Evolutionary conservation across 306 rosid genomes (phyloP), one percentile per base, ranked within the genome.

Genomic region (Prunus fruticosa): DNA sequence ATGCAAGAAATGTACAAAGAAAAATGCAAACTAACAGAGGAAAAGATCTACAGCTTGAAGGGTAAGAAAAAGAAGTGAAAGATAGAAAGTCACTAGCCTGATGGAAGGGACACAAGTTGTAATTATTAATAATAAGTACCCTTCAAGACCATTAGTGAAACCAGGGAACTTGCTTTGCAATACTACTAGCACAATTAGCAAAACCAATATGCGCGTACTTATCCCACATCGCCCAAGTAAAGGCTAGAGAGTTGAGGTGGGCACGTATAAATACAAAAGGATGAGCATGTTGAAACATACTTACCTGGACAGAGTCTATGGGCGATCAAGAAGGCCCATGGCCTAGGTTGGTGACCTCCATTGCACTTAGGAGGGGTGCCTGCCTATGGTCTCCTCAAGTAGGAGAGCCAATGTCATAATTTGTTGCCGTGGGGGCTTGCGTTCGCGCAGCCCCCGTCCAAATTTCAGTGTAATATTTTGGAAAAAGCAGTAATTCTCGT

Each of bases 401-500:
- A 67, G 85, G 71, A 79, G 90, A 86, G 57, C 81, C 88, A 77
- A 84, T 85, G 81, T 91, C 88, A 82, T 84, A 76, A 87, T 91
- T 87, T 91, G 82, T 89, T 63, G 67, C 13, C 11, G 79, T 9
- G 79, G 89, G 84, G 87, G 87, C 90, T 73, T 84, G 91, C 85
- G 89, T 87, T 62, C 79, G 91, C 83, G 90, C 90, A 67, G 89
- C 88, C 89, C 83, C 84, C 76, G 13, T 61, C 80, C 18, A 71
- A 75, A 16, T 32, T 3, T 0, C 2, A n/a, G 25, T 1, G 0
- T 8, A 27, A 7, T 2, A 16, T 20, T 47, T 62, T 0, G 1
- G 8, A 5, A 0, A 0, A 4, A 7, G 2, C 9, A 6, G 9
- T 38, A 7, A 38, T 38, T 6, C 2, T 6, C 8, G 5, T 18